Percentiles rank a stretch among this genome's conserved stretches.
Evolutionary conservation across 257 asterid species (phyloP).

Genomic region (Nicotiana noctiflora): DNA sequence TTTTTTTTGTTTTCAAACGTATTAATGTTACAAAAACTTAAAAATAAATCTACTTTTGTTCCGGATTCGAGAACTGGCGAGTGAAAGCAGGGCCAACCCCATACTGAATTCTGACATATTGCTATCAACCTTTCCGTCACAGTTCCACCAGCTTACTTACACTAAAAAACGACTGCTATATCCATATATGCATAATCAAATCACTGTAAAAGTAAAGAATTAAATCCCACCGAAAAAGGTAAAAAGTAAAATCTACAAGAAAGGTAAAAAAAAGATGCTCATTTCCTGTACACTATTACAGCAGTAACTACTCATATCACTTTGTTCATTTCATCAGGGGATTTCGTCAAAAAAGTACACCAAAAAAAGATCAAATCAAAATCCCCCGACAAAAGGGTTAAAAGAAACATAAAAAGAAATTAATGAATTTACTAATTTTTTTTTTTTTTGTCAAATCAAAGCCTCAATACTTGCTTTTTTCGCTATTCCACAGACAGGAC

Average conservation of each 20-base stretch:
- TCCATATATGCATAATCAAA: neutral
- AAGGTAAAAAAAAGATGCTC: neutral
- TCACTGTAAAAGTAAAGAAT: neutral
- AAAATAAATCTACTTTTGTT: too few relatives aligned
- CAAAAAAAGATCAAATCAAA: neutral
- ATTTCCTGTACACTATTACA: neutral
- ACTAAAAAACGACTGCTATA: neutral
- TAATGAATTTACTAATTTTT: neutral
- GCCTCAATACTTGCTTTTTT: slow-evolving; percentile 63
- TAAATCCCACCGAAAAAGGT: slow-evolving; percentile 1
- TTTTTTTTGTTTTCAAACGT: too few relatives aligned
- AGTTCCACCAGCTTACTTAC: neutral
- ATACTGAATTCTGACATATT: neutral
- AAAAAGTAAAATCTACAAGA: neutral
- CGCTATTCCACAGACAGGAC: slow-evolving; percentile 57
- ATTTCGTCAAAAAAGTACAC: neutral
- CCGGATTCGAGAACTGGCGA: neutral
- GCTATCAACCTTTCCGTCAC: neutral
- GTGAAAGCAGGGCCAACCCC: neutral
- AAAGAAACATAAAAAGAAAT: neutral
- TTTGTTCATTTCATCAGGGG: slow-evolving; percentile 1
- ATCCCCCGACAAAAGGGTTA: neutral
- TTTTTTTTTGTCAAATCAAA: slow-evolving; percentile 16
- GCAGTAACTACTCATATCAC: neutral
- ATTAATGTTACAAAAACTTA: too few relatives aligned